These are phyloP conservation scores for Scheffersomyces parashehatae DNA, from an alignment of 1,139 yeast genomes.

Conservation along the genomic window DNA sequence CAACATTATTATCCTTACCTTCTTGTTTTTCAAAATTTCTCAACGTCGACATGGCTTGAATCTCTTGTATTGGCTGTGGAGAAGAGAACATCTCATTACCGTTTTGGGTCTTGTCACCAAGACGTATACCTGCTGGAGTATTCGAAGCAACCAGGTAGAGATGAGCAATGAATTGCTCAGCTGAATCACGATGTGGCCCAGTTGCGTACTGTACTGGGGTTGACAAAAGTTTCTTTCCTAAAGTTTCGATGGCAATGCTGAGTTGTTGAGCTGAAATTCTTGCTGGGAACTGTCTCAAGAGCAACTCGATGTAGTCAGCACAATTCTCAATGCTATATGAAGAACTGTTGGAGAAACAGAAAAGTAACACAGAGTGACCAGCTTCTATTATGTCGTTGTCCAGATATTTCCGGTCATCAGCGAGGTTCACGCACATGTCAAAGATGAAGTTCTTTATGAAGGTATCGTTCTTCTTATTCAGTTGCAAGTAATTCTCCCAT, in stretches of 20 bases:
- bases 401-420: slow-evolving; percentile 28
- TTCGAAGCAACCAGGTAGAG: slow-evolving; percentile 40
- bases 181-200: slow-evolving; percentile 20
- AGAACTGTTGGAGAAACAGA: slow-evolving; percentile 35
- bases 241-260: slow-evolving; percentile 56
- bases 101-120: slow-evolving; percentile 12
- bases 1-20: slow-evolving; percentile 22
- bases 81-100: slow-evolving; percentile 25
- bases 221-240: slow-evolving; percentile 54
- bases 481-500: slow-evolving; percentile 58
- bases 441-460: slow-evolving; percentile 38
- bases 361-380: slow-evolving; percentile 65
- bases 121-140: slow-evolving; percentile 30
- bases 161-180: slow-evolving; percentile 41
- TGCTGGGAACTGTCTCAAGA: slow-evolving; percentile 55
- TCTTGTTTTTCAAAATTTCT: slow-evolving; percentile 27
- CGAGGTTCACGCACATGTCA: slow-evolving; percentile 44
- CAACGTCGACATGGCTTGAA: slow-evolving; percentile 39
- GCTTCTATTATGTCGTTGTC: slow-evolving; percentile 55
- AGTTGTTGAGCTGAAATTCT: slow-evolving; percentile 58
- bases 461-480: slow-evolving; percentile 17
- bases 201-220: slow-evolving; percentile 34
- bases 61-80: slow-evolving; percentile 41
- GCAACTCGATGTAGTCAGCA: slow-evolving; percentile 33
- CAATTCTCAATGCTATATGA: slow-evolving; percentile 29